Conservation (phyloP, 257 asterid species). For the Solanum arcanum region DNA sequence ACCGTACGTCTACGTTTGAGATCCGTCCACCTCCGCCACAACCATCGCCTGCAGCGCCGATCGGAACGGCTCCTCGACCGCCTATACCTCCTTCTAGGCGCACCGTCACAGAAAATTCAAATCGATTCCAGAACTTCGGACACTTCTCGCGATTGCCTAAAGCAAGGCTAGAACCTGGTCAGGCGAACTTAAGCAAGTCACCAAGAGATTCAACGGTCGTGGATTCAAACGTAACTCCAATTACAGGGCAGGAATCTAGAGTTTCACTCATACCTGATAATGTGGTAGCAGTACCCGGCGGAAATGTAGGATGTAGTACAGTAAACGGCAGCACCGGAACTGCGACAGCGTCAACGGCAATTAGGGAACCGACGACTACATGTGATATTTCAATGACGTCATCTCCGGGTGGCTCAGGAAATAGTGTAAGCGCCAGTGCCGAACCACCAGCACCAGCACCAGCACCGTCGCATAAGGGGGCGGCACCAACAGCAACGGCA, state of each 20-base stretch:
- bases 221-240: slow-evolving; percentile 43
- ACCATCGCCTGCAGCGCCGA: background rate
- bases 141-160: slow-evolving; percentile 46
- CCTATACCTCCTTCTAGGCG: slow-evolving; percentile 6
- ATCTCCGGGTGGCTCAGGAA: slow-evolving; percentile 49
- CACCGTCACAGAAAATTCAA: slow-evolving; percentile 3
- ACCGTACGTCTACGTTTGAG: slow-evolving; percentile 15
- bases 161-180: slow-evolving; percentile 23
- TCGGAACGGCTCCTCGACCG: slow-evolving; percentile 7
- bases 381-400: slow-evolving; percentile 43
- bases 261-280: slow-evolving; percentile 15
- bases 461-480: background rate
- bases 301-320: slow-evolving; percentile 12
- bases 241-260: slow-evolving; percentile 15
- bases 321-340: slow-evolving; percentile 3
- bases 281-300: slow-evolving; percentile 3
- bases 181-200: slow-evolving; percentile 12
- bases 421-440: slow-evolving; percentile 34
- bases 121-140: slow-evolving; percentile 26
- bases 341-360: slow-evolving; percentile 5
- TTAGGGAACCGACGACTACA: slow-evolving; percentile 20
- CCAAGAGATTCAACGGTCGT: slow-evolving; percentile 33
- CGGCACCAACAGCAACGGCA: background rate
- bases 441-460: slow-evolving; percentile 11
- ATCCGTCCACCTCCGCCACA: slow-evolving; percentile 24